Base-by-base conservation (phyloP, 1,284 basidiomycete genomes). In the Caloboletus firmus region DNA sequence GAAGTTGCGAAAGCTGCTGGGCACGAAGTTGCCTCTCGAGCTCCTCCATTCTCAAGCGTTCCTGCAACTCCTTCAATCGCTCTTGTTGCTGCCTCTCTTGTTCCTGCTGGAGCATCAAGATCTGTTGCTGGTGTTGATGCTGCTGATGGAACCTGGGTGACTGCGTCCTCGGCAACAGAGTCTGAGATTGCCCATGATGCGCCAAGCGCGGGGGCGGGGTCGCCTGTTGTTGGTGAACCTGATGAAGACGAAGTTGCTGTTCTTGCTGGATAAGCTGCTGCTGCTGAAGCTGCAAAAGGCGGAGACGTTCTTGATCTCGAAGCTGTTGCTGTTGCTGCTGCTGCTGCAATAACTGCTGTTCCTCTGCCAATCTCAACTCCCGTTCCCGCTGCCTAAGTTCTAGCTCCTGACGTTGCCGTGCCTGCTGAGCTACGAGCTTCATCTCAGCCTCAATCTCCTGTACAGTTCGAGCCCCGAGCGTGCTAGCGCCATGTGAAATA, bases 371-470 rank as follows among this genome's bases (percentile, higher is more conserved):
- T 45, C 72, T 66, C 22, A 73, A 59, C 45, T 72, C 68, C 26
- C 70, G 67, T 41, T 69, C 73, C 36, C 64, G 64, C 36, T 70
- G 69, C 41, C 71, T 70, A 28, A 74, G 66, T 43, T 70, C 67
- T 4, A 65, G 60, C 32, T 74, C 71, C 52, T 76, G 67, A 35
- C 71, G 67, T 51, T 73, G 72, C 42, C 76, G 71, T 40, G 72
- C 65, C 57, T 77, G 78, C 54, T 81, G 80, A 43, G 78, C 77
- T 40, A 76, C 76, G 9, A 79, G 76, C 11, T 79, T 77, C 89
- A 96, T 92, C 72, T 98, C 93, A 4, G 91, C 89, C 70, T 99
- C 96, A 58, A 98, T 92, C 70, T 98, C 94, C 60, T 95, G 91
- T 26, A 98, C 72, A 0, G 93, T 96, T 53, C 89, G 84, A 31